Conservation (phyloP, 306 rosid species). For the Psophocarpus tetragonolobus region DNA sequence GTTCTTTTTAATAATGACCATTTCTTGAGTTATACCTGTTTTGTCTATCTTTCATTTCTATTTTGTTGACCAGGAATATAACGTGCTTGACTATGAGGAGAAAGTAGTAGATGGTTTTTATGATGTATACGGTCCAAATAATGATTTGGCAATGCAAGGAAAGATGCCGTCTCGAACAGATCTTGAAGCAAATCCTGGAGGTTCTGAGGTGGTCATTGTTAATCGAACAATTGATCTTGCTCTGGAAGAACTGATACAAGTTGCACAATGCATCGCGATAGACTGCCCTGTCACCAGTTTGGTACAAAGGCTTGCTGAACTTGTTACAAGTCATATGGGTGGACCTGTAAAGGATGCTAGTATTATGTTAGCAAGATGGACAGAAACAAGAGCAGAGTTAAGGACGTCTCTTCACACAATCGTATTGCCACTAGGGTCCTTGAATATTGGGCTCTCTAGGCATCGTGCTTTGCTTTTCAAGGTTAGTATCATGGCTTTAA, state of each 20-base stretch:
- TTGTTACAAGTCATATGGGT: slow-evolving; percentile 87
- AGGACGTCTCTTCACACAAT: slow-evolving; percentile 80
- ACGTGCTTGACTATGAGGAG: slow-evolving; percentile 88
- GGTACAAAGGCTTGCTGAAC: slow-evolving; percentile 94
- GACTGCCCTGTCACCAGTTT: slow-evolving; percentile 79
- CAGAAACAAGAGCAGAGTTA: slow-evolving; percentile 79
- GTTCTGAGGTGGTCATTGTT: slow-evolving; percentile 86
- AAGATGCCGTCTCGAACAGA: slow-evolving; percentile 83
- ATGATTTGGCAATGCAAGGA: slow-evolving; percentile 79
- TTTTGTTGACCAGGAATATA: slow-evolving; percentile 66
- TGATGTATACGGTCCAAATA: slow-evolving; percentile 68
- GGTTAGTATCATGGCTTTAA: slow-evolving; percentile 51
- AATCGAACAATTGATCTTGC: slow-evolving; percentile 73
- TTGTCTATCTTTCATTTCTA: slow-evolving; percentile 38
- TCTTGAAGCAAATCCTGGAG: slow-evolving; percentile 69
- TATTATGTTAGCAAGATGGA: slow-evolving; percentile 80
- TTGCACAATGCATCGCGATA: slow-evolving; percentile 85
- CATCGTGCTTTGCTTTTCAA: slow-evolving; percentile 98
- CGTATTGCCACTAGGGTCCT: slow-evolving; percentile 88
- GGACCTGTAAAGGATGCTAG: slow-evolving; percentile 97
- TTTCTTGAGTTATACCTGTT: slow-evolving; percentile 9
- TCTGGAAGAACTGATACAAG: slow-evolving; percentile 82
- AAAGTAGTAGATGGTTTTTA: slow-evolving; percentile 93
- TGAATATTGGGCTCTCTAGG: slow-evolving; percentile 90
- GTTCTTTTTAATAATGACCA: background rate